Percentiles rank a stretch among this genome's conserved stretches.
These are phyloP conservation scores for Yarrowia galli DNA, from an alignment of 1,139 yeast species.

Conservation along the genomic window DNA sequence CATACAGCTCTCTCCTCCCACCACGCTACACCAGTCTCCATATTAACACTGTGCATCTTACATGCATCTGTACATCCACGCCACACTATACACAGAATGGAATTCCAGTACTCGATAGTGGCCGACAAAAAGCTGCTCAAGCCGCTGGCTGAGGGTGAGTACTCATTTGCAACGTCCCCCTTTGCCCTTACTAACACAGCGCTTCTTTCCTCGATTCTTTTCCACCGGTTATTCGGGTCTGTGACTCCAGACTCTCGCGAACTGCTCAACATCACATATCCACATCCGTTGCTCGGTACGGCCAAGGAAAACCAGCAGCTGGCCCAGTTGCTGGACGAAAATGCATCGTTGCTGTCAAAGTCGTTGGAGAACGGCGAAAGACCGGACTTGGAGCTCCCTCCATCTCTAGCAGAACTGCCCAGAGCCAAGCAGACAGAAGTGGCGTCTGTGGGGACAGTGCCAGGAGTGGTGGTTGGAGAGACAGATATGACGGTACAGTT, in stretches of 20 bases:
- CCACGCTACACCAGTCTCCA: not conserved
- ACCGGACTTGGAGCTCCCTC: not conserved
- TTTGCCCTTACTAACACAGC: slow-evolving; percentile 7
- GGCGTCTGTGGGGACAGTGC: not conserved
- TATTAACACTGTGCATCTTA: not conserved
- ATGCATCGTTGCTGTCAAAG: slow-evolving; percentile 15
- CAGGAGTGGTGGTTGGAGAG: slow-evolving; percentile 9
- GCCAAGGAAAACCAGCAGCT: slow-evolving; percentile 29
- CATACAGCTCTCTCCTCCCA: too few species aligned
- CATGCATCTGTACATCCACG: slow-evolving; percentile 11
- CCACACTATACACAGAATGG: slow-evolving; percentile 26
- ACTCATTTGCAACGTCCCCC: not conserved
- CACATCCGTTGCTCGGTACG: slow-evolving; percentile 10
- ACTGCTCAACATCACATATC: slow-evolving; percentile 28
- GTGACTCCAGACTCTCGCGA: slow-evolving; percentile 26
- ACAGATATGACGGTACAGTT: slow-evolving; percentile 32
- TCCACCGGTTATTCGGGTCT: slow-evolving; percentile 28
- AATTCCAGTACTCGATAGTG: slow-evolving; percentile 35
- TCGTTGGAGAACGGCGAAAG: slow-evolving; percentile 13
- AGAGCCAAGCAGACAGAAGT: slow-evolving; percentile 12
- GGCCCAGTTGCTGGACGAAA: slow-evolving; percentile 32
- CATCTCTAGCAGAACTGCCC: not conserved
- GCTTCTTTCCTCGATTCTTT: slow-evolving; percentile 19
- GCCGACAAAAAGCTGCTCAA: slow-evolving; percentile 32
- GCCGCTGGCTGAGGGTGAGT: slow-evolving; percentile 35